Base-by-base conservation (phyloP, 495 filamentous ascomycete genomes). In the Hypomontagnella monticulosa region DNA sequence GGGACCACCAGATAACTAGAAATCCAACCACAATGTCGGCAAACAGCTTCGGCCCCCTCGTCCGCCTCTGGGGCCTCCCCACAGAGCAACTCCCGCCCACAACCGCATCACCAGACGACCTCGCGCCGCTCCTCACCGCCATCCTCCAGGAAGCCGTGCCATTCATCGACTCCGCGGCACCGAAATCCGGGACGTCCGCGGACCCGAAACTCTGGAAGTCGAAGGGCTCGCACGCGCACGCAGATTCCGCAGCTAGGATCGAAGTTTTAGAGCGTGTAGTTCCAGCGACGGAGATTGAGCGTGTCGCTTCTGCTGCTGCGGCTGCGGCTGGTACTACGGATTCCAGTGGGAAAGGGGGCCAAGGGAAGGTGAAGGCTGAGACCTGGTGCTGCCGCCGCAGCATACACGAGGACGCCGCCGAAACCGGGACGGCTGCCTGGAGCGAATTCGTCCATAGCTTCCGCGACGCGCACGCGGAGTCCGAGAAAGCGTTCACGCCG, bases 401-500 rank as follows among this genome's bases (percentile, higher is more conserved):
- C 66, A 74, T 83, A 33, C 90, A 95, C 74, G 73, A 74, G 27
- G 81, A 92, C 55, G 73, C 70, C 1, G 66, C 75, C 4, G 69
- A 72, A 38, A 66, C 78, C 12, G 89, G 89, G 0, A 88, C 89
- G 4, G 90, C 89, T 5, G 82, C 74, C 16, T 91, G 84, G 81
- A 74, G 60, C 0, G 91, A 94, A 63, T 93, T 94, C 63, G 77
- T 82, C 18, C 60, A 62, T 0, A 84, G 82, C 33, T 75, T 93
- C 65, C 81, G 85, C 63, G 74, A 80, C 10, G 73, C 86, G 47
- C 92, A 94, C 75, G 84, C 83, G 4, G 76, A 84, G 74, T 81
- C 90, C 61, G 92, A 96, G 75, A 81, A 75, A 70, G 84, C 84
- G 40, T 93, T 91, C 72, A 95, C 90, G 32, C 89, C 90, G 11